Conservation (phyloP, 805 yeast species). For the Candida adriatica region DNA sequence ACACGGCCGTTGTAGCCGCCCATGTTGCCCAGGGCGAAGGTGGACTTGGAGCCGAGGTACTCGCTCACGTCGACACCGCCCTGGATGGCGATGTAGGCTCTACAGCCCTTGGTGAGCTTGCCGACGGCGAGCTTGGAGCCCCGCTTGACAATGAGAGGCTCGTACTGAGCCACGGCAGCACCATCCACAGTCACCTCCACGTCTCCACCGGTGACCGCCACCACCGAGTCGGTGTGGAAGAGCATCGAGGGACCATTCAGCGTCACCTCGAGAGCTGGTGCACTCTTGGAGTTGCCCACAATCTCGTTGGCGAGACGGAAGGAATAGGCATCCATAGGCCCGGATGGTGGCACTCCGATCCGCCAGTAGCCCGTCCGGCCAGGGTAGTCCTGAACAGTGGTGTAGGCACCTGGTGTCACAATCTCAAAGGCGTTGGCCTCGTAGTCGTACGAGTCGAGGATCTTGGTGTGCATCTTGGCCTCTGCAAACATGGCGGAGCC, state of each 20-base stretch:
- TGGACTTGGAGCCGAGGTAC: constrained; percentile 92
- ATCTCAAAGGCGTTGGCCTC: constrained; percentile 81
- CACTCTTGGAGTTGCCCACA: constrained; percentile 75
- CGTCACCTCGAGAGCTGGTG: constrained; percentile 91
- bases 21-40: constrained; percentile 86
- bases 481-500: constrained; percentile 76
- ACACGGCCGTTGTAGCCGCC: constrained; percentile 96
- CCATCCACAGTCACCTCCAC: constrained; percentile 65
- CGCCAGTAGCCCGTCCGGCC: constrained; percentile 69
- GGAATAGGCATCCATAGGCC: constrained; percentile 94
- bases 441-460: constrained; percentile 76
- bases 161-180: constrained; percentile 50
- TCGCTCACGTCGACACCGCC: constrained; percentile 94
- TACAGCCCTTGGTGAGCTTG: constrained; percentile 73
- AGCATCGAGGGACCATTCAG: constrained; percentile 77
- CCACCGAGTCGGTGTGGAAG: constrained; percentile 74
- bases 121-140: constrained; percentile 83
- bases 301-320: constrained; percentile 84
- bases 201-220: constrained; percentile 85
- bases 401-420: constrained; percentile 85
- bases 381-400: constrained; percentile 94
- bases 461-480: constrained; percentile 82
- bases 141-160: constrained; percentile 59
- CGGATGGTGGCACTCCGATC: constrained; percentile 94
- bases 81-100: constrained; percentile 83